These are phyloP conservation scores for Diplocarpon mali DNA, from an alignment of 2,329 filamentous ascomycete genomes.

Conservation along the genomic window DNA sequence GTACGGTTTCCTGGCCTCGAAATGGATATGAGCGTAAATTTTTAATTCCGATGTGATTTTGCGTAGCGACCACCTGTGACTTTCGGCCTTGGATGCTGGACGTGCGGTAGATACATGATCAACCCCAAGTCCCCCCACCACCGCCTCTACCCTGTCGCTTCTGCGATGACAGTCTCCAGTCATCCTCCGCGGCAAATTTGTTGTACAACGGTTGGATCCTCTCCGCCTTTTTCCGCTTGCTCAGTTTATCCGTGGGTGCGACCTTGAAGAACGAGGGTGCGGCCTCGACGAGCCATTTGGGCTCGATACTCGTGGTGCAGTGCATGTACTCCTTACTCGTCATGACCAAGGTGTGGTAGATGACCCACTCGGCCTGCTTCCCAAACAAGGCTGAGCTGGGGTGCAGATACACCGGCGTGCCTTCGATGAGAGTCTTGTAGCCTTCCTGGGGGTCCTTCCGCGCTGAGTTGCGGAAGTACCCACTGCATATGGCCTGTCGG, in stretches of 20 bases:
- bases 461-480: slow-evolving; percentile 92
- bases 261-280: slow-evolving; percentile 99
- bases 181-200: slow-evolving; percentile 82
- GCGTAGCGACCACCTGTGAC: no score
- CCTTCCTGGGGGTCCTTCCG: slow-evolving; percentile 94
- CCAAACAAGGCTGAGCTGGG: slow-evolving; percentile 86
- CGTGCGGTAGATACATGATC: no score
- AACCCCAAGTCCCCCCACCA: slow-evolving; percentile 85
- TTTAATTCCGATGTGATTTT: no score
- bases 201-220: slow-evolving; percentile 93
- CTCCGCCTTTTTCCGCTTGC: slow-evolving; percentile 88
- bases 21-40: neutral
- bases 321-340: slow-evolving; percentile 99
- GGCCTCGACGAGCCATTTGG: slow-evolving; percentile 86
- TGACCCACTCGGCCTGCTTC: slow-evolving; percentile 91
- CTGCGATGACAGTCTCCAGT: slow-evolving; percentile 89
- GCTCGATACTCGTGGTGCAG: slow-evolving; percentile 83
- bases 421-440: slow-evolving; percentile 94
- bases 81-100: no score
- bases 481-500: slow-evolving; percentile 76
- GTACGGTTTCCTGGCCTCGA: neutral
- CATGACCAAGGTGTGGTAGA: slow-evolving; percentile 83
- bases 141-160: slow-evolving; percentile 73
- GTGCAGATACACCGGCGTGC: slow-evolving; percentile 90
- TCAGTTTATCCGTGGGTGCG: slow-evolving; percentile 73